Percentiles rank a stretch among this genome's conserved stretches.
Conservation (phyloP, 2,329 filamentous ascomycete genomes). For the Penicillium sp. region DNA sequence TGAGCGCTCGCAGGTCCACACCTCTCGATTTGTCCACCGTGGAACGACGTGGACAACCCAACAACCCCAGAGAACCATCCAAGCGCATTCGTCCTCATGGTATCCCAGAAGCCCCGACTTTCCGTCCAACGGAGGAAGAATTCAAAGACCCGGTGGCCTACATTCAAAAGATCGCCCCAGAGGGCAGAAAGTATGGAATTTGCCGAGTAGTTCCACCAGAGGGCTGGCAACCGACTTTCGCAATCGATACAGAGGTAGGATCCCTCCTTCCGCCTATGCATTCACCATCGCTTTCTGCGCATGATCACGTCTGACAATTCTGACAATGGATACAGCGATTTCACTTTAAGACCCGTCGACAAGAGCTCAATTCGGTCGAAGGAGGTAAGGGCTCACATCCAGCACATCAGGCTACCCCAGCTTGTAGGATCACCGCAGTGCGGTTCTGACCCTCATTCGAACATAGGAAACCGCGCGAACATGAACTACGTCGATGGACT, state of each 20-base stretch:
- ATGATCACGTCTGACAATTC: constrained; percentile 29
- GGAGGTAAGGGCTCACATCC: constrained; percentile 64
- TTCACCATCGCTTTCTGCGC: neutral
- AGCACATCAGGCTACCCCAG: constrained; percentile 25
- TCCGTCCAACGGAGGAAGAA: constrained; percentile 84
- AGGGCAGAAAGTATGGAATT: constrained; percentile 83
- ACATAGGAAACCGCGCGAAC: constrained; percentile 83
- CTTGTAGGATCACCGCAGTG: constrained; percentile 28
- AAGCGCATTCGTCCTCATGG: constrained; percentile 79
- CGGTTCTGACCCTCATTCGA: constrained; percentile 40
- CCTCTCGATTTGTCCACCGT: constrained; percentile 85
- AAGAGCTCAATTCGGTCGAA: constrained; percentile 97
- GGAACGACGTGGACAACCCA: constrained; percentile 82
- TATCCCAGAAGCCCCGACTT: constrained; percentile 85
- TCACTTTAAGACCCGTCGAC: constrained; percentile 92
- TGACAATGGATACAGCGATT: constrained; percentile 66
- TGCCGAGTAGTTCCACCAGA: constrained; percentile 95
- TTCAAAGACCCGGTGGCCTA: constrained; percentile 94
- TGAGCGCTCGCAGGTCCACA: constrained; percentile 63
- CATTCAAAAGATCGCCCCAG: constrained; percentile 83
- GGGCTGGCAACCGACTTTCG: constrained; percentile 90
- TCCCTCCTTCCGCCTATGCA: neutral
- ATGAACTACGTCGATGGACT: constrained; percentile 94
- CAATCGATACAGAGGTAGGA: constrained; percentile 91
- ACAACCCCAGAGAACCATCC: constrained; percentile 69